Evolutionary conservation across 2,329 filamentous ascomycete species (phyloP).

Genomic region (Monosporascus sp.): DNA sequence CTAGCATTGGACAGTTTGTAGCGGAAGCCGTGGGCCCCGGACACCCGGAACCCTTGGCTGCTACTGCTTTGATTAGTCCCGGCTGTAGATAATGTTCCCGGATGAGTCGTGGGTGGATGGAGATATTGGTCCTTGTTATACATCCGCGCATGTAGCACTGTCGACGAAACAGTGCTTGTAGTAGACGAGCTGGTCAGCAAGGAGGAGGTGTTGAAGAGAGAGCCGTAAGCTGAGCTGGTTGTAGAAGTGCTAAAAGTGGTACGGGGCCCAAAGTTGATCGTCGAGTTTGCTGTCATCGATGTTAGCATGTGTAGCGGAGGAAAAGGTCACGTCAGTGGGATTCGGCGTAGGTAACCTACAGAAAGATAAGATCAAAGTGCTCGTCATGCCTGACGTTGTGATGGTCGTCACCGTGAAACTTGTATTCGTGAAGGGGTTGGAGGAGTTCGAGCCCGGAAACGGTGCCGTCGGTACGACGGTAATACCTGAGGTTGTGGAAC

Average conservation of each 20-base stretch:
- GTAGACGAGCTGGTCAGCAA: background rate
- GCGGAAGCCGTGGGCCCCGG: background rate
- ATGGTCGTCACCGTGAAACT: background rate
- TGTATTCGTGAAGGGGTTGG: background rate
- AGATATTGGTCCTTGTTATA: background rate
- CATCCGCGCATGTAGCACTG: conserved; percentile 29
- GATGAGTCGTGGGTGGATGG: background rate
- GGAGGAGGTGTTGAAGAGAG: background rate
- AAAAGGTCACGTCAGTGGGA: background rate
- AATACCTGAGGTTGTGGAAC: background rate
- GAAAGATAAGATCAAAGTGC: background rate
- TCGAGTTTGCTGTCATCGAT: background rate
- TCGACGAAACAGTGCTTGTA: background rate
- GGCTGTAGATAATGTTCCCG: background rate
- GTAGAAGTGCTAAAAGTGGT: background rate
- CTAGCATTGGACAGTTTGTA: background rate
- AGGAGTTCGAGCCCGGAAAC: background rate
- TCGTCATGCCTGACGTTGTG: background rate
- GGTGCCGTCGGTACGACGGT: background rate
- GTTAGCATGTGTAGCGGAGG: background rate
- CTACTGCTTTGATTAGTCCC: background rate
- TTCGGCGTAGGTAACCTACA: background rate
- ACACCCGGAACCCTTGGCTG: background rate
- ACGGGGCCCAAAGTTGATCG: background rate
- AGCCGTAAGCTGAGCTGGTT: background rate